Conservation (phyloP, 108 stramenopile genomes). For the Fragilariopsis cylindrus region DNA sequence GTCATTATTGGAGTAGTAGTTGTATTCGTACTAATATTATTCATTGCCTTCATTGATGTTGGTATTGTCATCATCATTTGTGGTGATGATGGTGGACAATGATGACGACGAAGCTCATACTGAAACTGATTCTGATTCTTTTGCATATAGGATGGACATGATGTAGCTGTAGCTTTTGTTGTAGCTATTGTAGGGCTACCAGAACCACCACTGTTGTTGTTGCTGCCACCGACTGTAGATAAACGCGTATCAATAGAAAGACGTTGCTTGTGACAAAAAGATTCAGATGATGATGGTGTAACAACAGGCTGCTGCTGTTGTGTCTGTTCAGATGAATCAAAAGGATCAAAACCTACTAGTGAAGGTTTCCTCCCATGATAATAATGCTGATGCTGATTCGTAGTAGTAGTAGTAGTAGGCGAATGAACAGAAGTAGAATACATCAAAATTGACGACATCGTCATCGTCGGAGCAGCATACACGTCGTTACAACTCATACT, state of each 20-base stretch:
- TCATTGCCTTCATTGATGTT: no score
- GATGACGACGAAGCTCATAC: no score
- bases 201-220: not conserved
- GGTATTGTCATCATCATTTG: no score
- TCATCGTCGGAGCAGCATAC: no score
- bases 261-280: not conserved
- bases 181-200: not conserved
- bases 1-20: not conserved
- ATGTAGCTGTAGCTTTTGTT: not conserved
- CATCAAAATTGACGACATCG: no score
- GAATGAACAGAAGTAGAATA: no score
- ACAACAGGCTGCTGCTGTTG: not conserved
- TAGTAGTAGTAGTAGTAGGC: no score
- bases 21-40: not conserved
- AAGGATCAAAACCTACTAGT: slow-evolving; percentile 11
- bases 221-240: not conserved
- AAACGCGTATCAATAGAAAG: not conserved
- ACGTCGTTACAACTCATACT: no score
- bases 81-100: no score
- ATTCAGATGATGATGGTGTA: not conserved
- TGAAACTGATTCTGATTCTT: no score
- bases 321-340: not conserved
- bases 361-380: slow-evolving; percentile 3
- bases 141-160: no score
- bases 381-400: not conserved